Evolutionary conservation across 306 rosid species (phyloP).

Genomic region (Mimosa bimucronata): DNA sequence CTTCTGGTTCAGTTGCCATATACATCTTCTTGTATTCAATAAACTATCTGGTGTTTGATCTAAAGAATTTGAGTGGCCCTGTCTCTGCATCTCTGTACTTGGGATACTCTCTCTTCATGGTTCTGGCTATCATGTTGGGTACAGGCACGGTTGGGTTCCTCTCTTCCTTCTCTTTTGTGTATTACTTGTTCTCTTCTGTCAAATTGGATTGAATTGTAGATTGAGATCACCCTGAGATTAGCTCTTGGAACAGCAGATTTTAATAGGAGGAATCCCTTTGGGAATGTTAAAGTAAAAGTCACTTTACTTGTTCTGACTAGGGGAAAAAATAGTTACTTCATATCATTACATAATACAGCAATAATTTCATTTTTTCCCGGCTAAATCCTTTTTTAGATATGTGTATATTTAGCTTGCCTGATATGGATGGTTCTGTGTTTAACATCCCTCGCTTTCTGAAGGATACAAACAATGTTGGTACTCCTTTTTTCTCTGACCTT

Average conservation of each 20-base stretch:
- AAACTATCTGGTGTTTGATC: constrained; percentile 8
- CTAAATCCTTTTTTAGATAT: constrained; percentile 47
- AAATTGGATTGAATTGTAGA: constrained; percentile 76
- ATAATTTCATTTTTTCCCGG: constrained; percentile 37
- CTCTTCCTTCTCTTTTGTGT: constrained; percentile 82
- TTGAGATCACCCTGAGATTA: constrained; percentile 2
- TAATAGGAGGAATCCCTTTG: constrained; percentile 13
- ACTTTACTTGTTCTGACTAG: neutral
- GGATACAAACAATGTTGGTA: neutral
- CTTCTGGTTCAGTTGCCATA: neutral
- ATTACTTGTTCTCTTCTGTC: constrained; percentile 81
- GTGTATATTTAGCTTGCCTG: constrained; percentile 13
- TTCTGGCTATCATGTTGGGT: constrained; percentile 55
- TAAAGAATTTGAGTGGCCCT: constrained; percentile 7
- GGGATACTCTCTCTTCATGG: constrained; percentile 8
- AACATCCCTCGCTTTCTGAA: constrained; percentile 1
- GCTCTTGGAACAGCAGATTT: constrained; percentile 26
- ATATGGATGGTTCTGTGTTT: constrained; percentile 2
- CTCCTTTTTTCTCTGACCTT: neutral
- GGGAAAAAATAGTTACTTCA: constrained; percentile 9
- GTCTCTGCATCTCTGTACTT: neutral
- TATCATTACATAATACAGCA: constrained; percentile 28
- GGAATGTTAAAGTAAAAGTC: constrained; percentile 32
- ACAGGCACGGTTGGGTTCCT: constrained; percentile 85
- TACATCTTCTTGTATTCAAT: constrained; percentile 13